Evolutionary conservation across 768 basidiomycete genomes (phyloP), one percentile per base, ranked within the genome.

Genomic region (Jaapia argillacea): DNA sequence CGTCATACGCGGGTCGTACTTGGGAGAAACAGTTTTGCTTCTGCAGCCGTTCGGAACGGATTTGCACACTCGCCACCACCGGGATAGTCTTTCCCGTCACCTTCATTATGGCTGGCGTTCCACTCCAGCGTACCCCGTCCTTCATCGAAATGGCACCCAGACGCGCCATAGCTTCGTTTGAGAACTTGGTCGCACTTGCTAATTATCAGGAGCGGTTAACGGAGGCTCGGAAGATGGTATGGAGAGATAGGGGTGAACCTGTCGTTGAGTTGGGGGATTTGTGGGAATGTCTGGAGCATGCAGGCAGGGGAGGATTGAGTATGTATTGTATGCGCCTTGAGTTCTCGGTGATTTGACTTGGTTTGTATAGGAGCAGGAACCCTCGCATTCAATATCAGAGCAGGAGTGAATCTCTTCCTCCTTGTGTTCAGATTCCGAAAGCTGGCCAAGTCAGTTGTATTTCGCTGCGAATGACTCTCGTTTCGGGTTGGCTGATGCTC

Each of bases 171-270:
- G 71, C 75, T 6, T 88, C 85, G 0, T 90, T 90, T 51, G 86
- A 90, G 57, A 87, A 85, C 54, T 67, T 92, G 5, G 81, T 88
- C 18, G 84, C 83, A 12, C 70, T 92, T 44, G 89, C 88, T 4
- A 88, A 89, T 61, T 78, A 85, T 59, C 81, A 87, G 57, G 85
- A 90, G 47, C 69, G 75, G 2, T 66, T 90, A 24, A 72, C 63
- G 48, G 79, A 78, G 44, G 85, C 87, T 1, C 71, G 83, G 43
- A 85, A 77, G 58, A 81, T 89, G 61, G 76, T 91, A 3, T 87
- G 87, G 85, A 69, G 85, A 10, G 82, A 88, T 53, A 67, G 73
- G 48, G 86, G 88, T 3, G 79, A 89, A 59, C 82, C 79, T 14
- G 81, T 81, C 0, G 77, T 70, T 1, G 81, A 87, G 48, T 54